These are phyloP conservation scores for Reticulomyxa filosa DNA, from an alignment of 78 protist genomes.

Conservation along the genomic window DNA sequence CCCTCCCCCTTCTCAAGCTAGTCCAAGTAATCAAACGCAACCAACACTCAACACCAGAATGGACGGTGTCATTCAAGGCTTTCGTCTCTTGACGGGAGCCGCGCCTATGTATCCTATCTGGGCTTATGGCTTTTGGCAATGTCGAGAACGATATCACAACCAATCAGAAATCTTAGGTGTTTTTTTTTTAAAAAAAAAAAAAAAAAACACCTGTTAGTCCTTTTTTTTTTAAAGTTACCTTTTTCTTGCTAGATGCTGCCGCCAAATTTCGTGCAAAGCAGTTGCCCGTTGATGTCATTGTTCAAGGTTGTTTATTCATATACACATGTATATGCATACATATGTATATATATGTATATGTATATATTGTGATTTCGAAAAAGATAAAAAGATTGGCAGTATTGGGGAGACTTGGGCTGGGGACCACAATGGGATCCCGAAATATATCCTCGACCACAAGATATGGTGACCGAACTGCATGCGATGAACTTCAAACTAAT, in stretches of 20 bases:
- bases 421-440: slow-evolving; percentile 5
- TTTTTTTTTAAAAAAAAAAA: too few species aligned
- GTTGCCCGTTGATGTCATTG: background rate
- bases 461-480: background rate
- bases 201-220: too few species aligned
- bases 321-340: too few species aligned
- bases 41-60: too few species aligned
- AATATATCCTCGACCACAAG: background rate
- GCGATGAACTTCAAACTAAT: background rate
- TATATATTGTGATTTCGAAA: too few species aligned
- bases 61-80: background rate
- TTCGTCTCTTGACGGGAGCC: background rate
- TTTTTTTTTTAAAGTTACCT: too few species aligned
- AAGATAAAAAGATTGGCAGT: too few species aligned
- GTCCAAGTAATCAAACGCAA: too few species aligned
- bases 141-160: background rate
- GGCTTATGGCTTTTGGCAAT: slow-evolving; percentile 2
- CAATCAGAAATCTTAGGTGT: background rate
- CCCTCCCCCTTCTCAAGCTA: too few species aligned
- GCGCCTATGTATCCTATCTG: background rate
- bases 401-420: slow-evolving; percentile 4
- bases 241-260: background rate
- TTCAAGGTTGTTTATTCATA: background rate
- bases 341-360: too few species aligned
- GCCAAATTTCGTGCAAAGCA: background rate